These are phyloP conservation scores for Rutstroemia sp. DNA, from an alignment of 2,329 filamentous ascomycete genomes.

Conservation along the genomic window DNA sequence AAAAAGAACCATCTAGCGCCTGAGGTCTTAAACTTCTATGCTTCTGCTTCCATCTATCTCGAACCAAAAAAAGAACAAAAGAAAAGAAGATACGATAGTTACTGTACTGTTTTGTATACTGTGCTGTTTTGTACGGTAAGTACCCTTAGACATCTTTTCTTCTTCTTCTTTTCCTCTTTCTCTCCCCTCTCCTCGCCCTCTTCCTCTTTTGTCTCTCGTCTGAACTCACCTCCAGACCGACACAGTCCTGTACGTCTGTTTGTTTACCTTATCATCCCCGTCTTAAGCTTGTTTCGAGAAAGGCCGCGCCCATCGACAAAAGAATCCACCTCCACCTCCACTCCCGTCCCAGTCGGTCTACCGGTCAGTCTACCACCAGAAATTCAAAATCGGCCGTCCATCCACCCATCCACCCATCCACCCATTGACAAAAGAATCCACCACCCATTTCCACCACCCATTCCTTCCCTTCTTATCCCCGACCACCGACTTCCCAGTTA, in stretches of 20 bases:
- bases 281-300: too few species aligned
- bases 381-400: too few species aligned
- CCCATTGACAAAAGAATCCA: background rate
- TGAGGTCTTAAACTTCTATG: background rate
- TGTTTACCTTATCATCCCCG: background rate
- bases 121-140: too few species aligned
- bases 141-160: too few species aligned
- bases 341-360: too few species aligned
- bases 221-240: background rate
- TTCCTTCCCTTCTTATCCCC: slow-evolving; percentile 3
- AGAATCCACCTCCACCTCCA: too few species aligned
- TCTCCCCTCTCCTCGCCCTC: background rate
- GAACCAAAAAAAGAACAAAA: background rate
- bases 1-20: background rate
- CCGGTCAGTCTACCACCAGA: too few species aligned
- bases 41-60: background rate
- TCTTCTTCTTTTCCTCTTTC: too few species aligned
- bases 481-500: background rate
- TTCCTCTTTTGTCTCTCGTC: background rate
- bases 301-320: too few species aligned
- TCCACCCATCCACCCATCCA: too few species aligned
- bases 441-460: background rate
- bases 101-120: background rate
- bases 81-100: background rate
- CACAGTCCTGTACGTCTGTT: background rate